Conservation (phyloP, 2,329 filamentous ascomycete species). For the Penicillium sp. region DNA sequence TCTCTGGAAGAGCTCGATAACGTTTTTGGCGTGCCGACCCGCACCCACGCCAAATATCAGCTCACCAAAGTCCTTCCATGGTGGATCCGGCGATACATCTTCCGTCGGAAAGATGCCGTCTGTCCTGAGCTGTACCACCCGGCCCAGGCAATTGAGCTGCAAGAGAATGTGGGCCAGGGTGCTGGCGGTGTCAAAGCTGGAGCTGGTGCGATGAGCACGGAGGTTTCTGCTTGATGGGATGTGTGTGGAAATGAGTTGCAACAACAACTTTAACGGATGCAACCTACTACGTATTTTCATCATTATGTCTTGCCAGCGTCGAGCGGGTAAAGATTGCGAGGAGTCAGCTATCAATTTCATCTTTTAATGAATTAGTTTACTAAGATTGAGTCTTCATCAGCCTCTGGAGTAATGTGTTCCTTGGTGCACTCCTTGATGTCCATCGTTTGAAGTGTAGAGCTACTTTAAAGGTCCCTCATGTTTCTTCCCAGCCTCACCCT, state of each 20-base stretch:
- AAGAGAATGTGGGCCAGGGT: neutral
- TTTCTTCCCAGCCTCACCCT: too few species aligned
- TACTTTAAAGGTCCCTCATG: too few species aligned
- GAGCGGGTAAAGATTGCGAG: too few species aligned
- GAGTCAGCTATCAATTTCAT: too few species aligned
- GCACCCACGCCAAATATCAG: constrained; percentile 51
- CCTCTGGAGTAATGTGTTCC: too few species aligned
- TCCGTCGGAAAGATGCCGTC: constrained; percentile 44
- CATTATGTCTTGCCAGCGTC: too few species aligned
- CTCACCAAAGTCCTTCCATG: constrained; percentile 50
- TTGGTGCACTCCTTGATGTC: too few species aligned
- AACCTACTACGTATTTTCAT: too few species aligned
- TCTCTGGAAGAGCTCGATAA: constrained; percentile 52
- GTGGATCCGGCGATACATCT: constrained; percentile 54
- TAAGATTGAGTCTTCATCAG: too few species aligned
- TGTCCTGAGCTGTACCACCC: constrained; percentile 45
- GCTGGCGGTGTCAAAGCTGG: neutral
- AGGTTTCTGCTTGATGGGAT: neutral
- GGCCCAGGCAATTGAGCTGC: neutral
- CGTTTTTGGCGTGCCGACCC: constrained; percentile 48
- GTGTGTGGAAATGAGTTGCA: neutral
- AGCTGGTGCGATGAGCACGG: neutral
- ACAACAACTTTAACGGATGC: too few species aligned
- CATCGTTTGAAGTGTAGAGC: too few species aligned
- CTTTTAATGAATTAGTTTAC: too few species aligned